A percentile compares a stretch with the other conserved stretches of the same genome.
Evolutionary conservation across 768 basidiomycete genomes (phyloP).

Genomic region (Boletus patriciae): DNA sequence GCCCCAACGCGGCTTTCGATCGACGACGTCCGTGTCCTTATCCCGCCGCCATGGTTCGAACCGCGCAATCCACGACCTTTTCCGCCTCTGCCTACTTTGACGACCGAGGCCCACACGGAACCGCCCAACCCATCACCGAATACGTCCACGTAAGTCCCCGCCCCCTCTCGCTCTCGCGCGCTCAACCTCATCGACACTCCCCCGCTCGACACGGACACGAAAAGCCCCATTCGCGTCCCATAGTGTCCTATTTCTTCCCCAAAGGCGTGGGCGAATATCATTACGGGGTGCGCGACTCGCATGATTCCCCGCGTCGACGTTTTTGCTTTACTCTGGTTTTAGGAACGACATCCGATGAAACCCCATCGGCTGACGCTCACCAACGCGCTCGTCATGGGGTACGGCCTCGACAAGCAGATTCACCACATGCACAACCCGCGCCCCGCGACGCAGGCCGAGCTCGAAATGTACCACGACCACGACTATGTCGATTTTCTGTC

Average conservation of each 20-base stretch:
- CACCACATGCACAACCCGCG: too few species aligned
- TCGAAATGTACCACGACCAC: conserved; percentile 88
- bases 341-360: too few species aligned
- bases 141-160: conserved; percentile 71
- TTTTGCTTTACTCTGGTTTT: too few species aligned
- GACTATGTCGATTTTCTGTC: conserved; percentile 98
- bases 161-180: too few species aligned
- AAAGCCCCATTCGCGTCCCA: conserved; percentile 51
- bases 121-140: conserved; percentile 78
- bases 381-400: too few species aligned
- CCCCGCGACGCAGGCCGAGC: conserved; percentile 87
- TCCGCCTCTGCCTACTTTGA: conserved; percentile 74
- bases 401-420: too few species aligned
- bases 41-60: conserved; percentile 35
- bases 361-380: too few species aligned
- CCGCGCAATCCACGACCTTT: conserved; percentile 53
- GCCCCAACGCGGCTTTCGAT: not conserved
- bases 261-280: conserved; percentile 93
- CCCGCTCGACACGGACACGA: conserved; percentile 20
- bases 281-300: conserved; percentile 88
- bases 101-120: conserved; percentile 68
- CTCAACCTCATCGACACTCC: too few species aligned
- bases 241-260: conserved; percentile 96
- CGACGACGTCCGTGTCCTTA: not conserved
- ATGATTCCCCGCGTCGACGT: too few species aligned